Evolutionary conservation across 2,329 filamentous ascomycete genomes (phyloP).

Genomic region (Coniosporium tulheliwenetii): DNA sequence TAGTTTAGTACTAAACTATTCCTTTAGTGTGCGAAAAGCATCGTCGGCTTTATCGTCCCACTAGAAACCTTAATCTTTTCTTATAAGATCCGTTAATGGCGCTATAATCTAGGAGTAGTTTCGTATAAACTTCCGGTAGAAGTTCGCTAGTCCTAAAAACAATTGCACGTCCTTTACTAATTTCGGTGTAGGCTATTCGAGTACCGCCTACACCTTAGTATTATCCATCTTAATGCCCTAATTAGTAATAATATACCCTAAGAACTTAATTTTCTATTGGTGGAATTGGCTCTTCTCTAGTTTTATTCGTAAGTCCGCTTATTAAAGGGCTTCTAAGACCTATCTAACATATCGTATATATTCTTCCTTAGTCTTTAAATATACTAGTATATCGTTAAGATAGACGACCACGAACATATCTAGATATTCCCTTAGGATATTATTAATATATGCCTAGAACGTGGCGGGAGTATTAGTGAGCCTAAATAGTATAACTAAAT

Average conservation of each 20-base stretch:
- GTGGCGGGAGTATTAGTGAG: slow-evolving; percentile 1
- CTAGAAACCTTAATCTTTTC: background rate
- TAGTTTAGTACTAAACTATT: slow-evolving; percentile 2
- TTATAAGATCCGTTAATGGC: slow-evolving; percentile 1
- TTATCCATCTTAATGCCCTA: slow-evolving; percentile 1
- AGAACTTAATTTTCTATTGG: slow-evolving; percentile 4
- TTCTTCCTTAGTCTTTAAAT: background rate
- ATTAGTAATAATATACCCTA: slow-evolving; percentile 5
- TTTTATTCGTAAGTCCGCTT: slow-evolving; percentile 3
- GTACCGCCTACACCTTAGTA: background rate
- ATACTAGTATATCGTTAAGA: background rate
- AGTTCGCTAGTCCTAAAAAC: slow-evolving; percentile 5
- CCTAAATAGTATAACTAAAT: slow-evolving; percentile 15
- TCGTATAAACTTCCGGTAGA: slow-evolving; percentile 3
- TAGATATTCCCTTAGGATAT: slow-evolving; percentile 6
- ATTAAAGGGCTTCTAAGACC: background rate
- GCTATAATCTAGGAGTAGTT: background rate
- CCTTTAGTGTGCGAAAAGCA: slow-evolving; percentile 3
- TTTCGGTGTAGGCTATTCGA: background rate
- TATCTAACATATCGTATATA: slow-evolving; percentile 8
- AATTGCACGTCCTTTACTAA: slow-evolving; percentile 1
- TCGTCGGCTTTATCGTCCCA: background rate
- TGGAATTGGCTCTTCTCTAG: slow-evolving; percentile 5
- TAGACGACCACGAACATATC: slow-evolving; percentile 7
- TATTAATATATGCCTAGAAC: slow-evolving; percentile 8